Evolutionary conservation across 139 green algal genomes (phyloP), one percentile per base, ranked within the genome.

Genomic region (Yamagishiella unicocca): DNA sequence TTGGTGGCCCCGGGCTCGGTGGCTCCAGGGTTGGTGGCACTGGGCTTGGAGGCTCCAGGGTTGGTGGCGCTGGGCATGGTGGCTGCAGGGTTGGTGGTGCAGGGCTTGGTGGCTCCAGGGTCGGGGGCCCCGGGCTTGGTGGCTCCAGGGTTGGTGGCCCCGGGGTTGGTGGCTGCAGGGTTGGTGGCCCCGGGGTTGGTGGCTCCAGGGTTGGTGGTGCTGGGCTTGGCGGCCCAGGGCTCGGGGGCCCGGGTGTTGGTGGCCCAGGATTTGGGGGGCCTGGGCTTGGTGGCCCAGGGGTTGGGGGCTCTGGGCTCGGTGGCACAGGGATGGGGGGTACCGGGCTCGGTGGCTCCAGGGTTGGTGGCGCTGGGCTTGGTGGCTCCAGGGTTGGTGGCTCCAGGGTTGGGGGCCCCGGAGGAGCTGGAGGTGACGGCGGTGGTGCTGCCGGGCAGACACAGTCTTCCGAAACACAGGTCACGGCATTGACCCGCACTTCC

Each of bases 31-130:
- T 5, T 35, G 5, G 5, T 5, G 58, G n/a, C 25, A 27, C 25
- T 9, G 29, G 58, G 58, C 25, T 9, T 67, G 58, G 58, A 27
- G 58, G 61, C 89, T 79, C 21, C 73, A 61, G n/a, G 88, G 78
- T 61, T 35, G 21, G 21, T 3, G 21, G 40, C n/a, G 1, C 2
- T 19, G 42, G 10, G 17, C 21, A 21, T 25, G 71, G 21, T 70
- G 81, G 29, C 58, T 24, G 58, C 58, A 27, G 58, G 7, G 58
- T 35, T 27, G 58, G 25, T 67, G 58, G 58, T 3, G 58, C 29
- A 67, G 58, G n/a, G n/a, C n/a, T n/a, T n/a, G n/a, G n/a, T n/a
- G n/a, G n/a, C n/a, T n/a, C n/a, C n/a, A n/a, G 58, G 58, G 29
- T 6, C 5, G 58, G 58, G n/a, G 58, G 58, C n/a, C 29, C 25